These are phyloP conservation scores for Acacia melanoxylon DNA, from an alignment of 306 rosid genomes.

Conservation along the genomic window DNA sequence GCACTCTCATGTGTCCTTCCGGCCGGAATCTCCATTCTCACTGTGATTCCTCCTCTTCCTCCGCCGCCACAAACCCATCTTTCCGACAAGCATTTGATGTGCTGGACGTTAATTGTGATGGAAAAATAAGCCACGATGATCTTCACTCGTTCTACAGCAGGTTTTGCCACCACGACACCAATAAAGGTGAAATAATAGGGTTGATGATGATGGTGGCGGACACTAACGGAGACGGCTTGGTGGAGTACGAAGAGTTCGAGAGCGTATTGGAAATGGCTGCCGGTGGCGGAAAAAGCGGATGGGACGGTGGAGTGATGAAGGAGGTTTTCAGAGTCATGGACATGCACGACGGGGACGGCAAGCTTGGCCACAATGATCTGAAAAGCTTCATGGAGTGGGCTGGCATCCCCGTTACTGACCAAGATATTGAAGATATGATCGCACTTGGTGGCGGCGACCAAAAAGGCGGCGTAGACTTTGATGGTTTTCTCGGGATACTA, in stretches of 20 bases:
- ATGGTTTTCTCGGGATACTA: constrained; percentile 33
- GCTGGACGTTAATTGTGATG: constrained; percentile 77
- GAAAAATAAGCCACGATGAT: constrained; percentile 75
- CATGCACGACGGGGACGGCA: constrained; percentile 92
- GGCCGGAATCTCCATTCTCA: constrained; percentile 25
- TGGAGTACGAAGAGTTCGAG: constrained; percentile 89
- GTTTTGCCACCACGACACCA: constrained; percentile 41
- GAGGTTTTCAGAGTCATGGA: constrained; percentile 88
- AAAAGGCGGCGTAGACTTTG: constrained; percentile 56
- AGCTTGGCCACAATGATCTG: constrained; percentile 63
- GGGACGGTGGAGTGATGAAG: constrained; percentile 56
- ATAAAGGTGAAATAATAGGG: constrained; percentile 54
- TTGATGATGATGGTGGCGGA: constrained; percentile 84
- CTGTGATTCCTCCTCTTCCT: background rate
- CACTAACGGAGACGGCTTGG: constrained; percentile 68
- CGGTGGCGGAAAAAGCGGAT: background rate
- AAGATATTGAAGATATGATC: constrained; percentile 77
- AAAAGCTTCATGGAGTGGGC: constrained; percentile 70
- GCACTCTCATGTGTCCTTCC: constrained; percentile 63
- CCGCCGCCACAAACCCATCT: background rate
- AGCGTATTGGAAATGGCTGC: constrained; percentile 51
- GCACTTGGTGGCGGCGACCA: constrained; percentile 58
- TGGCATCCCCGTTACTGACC: constrained; percentile 59
- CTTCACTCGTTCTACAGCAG: constrained; percentile 63
- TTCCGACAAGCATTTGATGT: constrained; percentile 73